Evolutionary conservation across 495 filamentous ascomycete genomes (phyloP).

Genomic region (Lentithecium fluviatile): DNA sequence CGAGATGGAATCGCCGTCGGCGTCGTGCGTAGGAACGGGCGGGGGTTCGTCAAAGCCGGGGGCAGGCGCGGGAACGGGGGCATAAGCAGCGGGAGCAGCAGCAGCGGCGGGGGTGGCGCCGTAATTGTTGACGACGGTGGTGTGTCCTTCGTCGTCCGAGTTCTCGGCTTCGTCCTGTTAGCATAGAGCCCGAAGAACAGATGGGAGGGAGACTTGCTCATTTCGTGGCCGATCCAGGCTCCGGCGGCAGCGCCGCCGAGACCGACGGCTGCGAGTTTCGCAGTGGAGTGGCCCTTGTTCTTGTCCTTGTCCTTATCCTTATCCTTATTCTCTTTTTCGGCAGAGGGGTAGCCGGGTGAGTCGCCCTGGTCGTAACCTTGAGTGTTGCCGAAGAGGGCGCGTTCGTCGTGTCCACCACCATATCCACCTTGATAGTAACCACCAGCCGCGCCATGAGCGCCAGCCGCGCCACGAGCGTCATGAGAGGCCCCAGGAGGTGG

Average conservation of each 20-base stretch:
- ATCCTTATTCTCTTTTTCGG: slow-evolving; percentile 1
- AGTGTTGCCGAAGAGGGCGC: slow-evolving; percentile 16
- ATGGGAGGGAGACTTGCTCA: slow-evolving; percentile 10
- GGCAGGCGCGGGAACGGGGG: slow-evolving; percentile 1
- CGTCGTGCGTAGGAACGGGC: slow-evolving; percentile 23
- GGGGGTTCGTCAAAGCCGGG: slow-evolving; percentile 15
- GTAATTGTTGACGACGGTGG: neutral
- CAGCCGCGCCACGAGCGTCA: neutral
- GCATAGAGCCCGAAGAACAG: neutral
- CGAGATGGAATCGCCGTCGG: slow-evolving; percentile 28
- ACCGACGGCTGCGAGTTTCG: slow-evolving; percentile 17
- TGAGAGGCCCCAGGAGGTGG: slow-evolving; percentile 2
- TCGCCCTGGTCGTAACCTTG: slow-evolving; percentile 4
- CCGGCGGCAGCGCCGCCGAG: slow-evolving; percentile 24
- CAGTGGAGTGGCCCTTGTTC: slow-evolving; percentile 20
- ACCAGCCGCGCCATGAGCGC: neutral
- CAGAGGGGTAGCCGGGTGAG: neutral
- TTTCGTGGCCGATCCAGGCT: slow-evolving; percentile 17
- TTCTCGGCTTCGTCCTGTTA: slow-evolving; percentile 10
- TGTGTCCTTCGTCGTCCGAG: slow-evolving; percentile 16
- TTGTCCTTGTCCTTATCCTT: slow-evolving; percentile 23
- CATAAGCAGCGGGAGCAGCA: slow-evolving; percentile 3
- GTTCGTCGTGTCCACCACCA: slow-evolving; percentile 12
- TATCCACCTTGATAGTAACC: neutral
- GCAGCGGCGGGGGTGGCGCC: slow-evolving; percentile 9